Evolutionary conservation across 2,329 filamentous ascomycete species (phyloP), one percentile per base, ranked within the genome.

Genomic region (Fusarium sp.): DNA sequence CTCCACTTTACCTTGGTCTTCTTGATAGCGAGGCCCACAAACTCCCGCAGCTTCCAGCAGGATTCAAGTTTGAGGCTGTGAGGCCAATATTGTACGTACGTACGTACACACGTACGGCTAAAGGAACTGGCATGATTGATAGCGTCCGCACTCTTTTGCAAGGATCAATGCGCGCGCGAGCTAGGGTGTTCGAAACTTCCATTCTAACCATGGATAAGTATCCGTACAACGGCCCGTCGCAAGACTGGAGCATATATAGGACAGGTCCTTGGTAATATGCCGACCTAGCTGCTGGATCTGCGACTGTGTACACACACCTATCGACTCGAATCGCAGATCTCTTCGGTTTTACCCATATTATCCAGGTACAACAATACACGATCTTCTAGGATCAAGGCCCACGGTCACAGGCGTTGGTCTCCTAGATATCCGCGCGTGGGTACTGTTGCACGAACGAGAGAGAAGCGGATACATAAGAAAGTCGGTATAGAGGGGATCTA

Each of bases 1-100:
- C 66, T 73, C 71, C 71, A 70, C 71, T 66, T 63, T 68, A 57
- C 53, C 42, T 58, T 63, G 39, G 36, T 63, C 60, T 64, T 63
- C 46, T 43, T 43, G 26, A 36, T 36, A 44, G 40, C 34, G 39
- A 55, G 67, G 63, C 53, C 67, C 67, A 70, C 67, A 70, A 53
- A 57, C 67, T 68, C 50, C 59, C 50, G 50, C 58, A 34, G 22
- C 67, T 60, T 70, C 63, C 58, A 66, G 54, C 40, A 40, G 54
- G 43, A 60, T 58, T 44, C 42, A 20, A 31, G 43, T 36, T 62
- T 54, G 46, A 62, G 57, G 49, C 57, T 62, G 58, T 63, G 52
- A 63, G 52, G 59, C 44, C 60, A 52, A 55, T 55, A 10, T 60
- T 58, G 51, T 42, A 45, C 28, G 28, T 38, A 45, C 28, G 28